Evolutionary conservation across 2,329 filamentous ascomycete genomes (phyloP).

Genomic region (Microdochium trichocladiopsis): DNA sequence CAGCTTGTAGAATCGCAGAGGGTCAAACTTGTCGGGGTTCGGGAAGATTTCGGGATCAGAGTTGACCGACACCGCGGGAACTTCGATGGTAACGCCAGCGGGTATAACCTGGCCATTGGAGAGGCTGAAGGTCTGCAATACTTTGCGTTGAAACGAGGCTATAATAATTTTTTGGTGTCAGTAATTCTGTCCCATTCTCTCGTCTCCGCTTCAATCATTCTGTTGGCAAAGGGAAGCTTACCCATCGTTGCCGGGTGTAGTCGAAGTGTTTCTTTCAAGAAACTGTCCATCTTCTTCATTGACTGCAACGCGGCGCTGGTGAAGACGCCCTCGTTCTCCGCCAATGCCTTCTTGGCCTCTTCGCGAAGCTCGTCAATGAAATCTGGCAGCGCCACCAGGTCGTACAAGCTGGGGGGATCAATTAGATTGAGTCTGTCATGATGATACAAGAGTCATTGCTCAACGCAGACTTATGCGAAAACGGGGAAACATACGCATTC

Average conservation of each 20-base stretch:
- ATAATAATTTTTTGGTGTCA: too few relatives aligned
- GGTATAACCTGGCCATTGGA: constrained; percentile 9
- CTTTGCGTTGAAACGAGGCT: too few relatives aligned
- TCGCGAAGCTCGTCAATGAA: constrained; percentile 1
- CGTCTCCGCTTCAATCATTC: too few relatives aligned
- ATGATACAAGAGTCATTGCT: too few relatives aligned
- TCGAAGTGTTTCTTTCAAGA: constrained; percentile 30
- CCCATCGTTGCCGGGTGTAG: constrained; percentile 13
- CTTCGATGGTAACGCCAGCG: constrained; percentile 7
- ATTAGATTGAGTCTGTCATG: too few relatives aligned
- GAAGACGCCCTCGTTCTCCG: constrained; percentile 16
- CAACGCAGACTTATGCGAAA: too few relatives aligned
- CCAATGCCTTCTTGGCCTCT: constrained; percentile 1
- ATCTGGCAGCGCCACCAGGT: constrained; percentile 1
- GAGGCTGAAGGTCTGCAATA: too few relatives aligned
- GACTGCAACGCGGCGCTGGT: constrained; percentile 22
- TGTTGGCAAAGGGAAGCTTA: too few relatives aligned
- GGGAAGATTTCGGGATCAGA: neutral
- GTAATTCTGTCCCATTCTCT: too few relatives aligned
- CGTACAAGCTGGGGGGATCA: constrained; percentile 1
- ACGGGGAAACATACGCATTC: constrained; percentile 4
- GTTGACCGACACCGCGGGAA: neutral
- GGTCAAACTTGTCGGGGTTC: constrained; percentile 4
- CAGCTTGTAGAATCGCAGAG: constrained; percentile 1
- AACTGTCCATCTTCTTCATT: constrained; percentile 30